These are phyloP conservation scores for Daedaleopsis nitida DNA, from an alignment of 768 basidiomycete genomes.

Conservation along the genomic window DNA sequence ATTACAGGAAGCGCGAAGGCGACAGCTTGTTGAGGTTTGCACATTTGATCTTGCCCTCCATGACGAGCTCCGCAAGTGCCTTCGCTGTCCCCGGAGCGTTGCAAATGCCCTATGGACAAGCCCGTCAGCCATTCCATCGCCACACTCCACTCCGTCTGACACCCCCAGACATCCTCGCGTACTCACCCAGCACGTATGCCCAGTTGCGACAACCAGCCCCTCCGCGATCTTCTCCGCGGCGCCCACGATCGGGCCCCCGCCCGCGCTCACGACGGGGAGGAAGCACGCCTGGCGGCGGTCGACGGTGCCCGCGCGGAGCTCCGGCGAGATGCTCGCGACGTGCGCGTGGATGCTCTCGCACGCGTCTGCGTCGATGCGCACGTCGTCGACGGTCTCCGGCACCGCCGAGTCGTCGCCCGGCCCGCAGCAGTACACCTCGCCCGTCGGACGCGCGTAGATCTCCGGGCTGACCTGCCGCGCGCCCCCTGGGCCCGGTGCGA, in stretches of 20 bases:
- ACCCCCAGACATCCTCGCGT: neutral
- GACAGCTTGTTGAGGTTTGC: conserved; percentile 53
- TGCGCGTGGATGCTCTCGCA: conserved; percentile 58
- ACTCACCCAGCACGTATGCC: conserved; percentile 80
- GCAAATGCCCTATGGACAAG: conserved; percentile 61
- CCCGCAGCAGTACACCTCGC: conserved; percentile 78
- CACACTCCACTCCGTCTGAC: too few species aligned
- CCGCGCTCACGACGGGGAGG: conserved; percentile 60
- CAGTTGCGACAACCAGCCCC: conserved; percentile 72
- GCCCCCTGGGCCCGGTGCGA: conserved; percentile 14
- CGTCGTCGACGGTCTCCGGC: conserved; percentile 72
- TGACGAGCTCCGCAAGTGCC: conserved; percentile 67
- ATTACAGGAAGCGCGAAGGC: conserved; percentile 32
- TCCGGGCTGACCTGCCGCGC: conserved; percentile 52
- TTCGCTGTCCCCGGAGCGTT: conserved; percentile 85
- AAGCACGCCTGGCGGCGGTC: conserved; percentile 73
- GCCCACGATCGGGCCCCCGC: conserved; percentile 75
- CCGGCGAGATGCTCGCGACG: conserved; percentile 61
- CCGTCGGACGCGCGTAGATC: conserved; percentile 70
- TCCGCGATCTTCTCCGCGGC: conserved; percentile 54
- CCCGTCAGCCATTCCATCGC: neutral
- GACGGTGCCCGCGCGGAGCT: conserved; percentile 54
- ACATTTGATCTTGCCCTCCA: conserved; percentile 64
- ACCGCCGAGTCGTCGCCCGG: conserved; percentile 73
- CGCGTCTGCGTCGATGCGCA: conserved; percentile 55